Evolutionary conservation across 78 protist species (phyloP), one percentile per base, ranked within the genome.

Genomic region (slime mould (Dictyostelium discoideum)): DNA sequence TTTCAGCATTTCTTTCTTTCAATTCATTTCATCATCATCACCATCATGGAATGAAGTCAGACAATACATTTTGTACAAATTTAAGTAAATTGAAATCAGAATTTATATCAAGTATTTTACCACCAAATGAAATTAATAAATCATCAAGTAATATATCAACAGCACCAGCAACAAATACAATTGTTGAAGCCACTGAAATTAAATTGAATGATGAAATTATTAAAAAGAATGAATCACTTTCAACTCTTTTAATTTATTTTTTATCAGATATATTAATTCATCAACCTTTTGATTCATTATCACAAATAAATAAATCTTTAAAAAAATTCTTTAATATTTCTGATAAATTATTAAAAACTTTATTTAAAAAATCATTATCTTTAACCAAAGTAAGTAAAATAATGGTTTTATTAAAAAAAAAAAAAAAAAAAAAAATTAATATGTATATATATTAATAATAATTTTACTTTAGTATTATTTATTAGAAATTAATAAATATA

Each of bases 1-100:
- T 85, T 44, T 32, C 79, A 42, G 90, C 60, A 42, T 85, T 85
- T 76, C 63, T 85, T 11, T 69, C 90, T 42, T 26, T 46, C 67
- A 37, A 65, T 83, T 72, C 48, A 14, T 32, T 22, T 29, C n/a
- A 22, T 20, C 65, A 83, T 60, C 87, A 83, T 1, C 77, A 83
- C 44, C 63, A 37, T 24, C 20, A 37, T 60, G 20, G 20, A 37
- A 29, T 60, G 10, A 57, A 50, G 2, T 10, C 72, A 80, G 87
- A 16, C 10, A 26, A 46, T 32, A 54, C 65, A 54, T 22, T 44
- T 57, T 48, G 69, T 26, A 57, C 86, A 42, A 46, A 83, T 32
- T 29, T 83, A 32, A 37, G 29, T n/a, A 57, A 37, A 57, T 18
- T 44, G 7, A 32, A 20, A 22, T 16, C 46, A 24, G 13, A 67